Evolutionary conservation across 331 rosid genomes (phyloP), one percentile per base, ranked within the genome.

Genomic region (Dryas integrifolia): DNA sequence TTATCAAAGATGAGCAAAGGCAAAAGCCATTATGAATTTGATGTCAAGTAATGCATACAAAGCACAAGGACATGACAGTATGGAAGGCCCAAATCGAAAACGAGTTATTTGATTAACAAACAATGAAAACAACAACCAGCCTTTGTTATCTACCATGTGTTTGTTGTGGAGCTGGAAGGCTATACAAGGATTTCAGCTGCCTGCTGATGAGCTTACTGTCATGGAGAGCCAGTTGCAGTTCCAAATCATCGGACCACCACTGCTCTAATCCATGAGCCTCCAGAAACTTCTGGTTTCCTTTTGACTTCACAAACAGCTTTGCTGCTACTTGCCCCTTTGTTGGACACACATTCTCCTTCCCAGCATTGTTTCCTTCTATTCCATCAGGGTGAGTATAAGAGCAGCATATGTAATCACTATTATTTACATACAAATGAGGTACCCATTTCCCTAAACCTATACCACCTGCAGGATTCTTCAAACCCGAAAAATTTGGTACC

Each of bases 221-320:
- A 46, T 90, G 88, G 43, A 85, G 85, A 76, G 88, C 96, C 80
- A 87, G 73, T 65, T 90, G 92, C 83, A 89, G 96, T 66, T 92
- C 92, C 75, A 88, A 80, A 76, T 90, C 97, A 69, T 91, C 94
- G 43, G 99, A 92, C 98, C 98, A 95, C 99, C 99, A 95, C 69
- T 95, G 98, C 76, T 88, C 93, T 67, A 92, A 47, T 8, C 98
- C 99, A 81, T 95, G 99, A 79, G 99, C 99, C 79, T 92, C 96
- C 16, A 87, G 67, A 86, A 95, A 95, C 83, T 80, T 90, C 83
- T 95, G 99, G 59, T 92, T 92, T 65, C 94, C 97, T 76, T 92
- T 95, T 0, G 99, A 87, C 75, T 83, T 90, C 74, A 92, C 96
- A 77, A 87, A 92, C 80, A 95, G 79, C 80, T 88, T 95, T 1